Percentiles rank a stretch among this genome's conserved stretches.
Evolutionary conservation across 2,329 filamentous ascomycete genomes (phyloP).

Genomic region (Alternaria rosae): DNA sequence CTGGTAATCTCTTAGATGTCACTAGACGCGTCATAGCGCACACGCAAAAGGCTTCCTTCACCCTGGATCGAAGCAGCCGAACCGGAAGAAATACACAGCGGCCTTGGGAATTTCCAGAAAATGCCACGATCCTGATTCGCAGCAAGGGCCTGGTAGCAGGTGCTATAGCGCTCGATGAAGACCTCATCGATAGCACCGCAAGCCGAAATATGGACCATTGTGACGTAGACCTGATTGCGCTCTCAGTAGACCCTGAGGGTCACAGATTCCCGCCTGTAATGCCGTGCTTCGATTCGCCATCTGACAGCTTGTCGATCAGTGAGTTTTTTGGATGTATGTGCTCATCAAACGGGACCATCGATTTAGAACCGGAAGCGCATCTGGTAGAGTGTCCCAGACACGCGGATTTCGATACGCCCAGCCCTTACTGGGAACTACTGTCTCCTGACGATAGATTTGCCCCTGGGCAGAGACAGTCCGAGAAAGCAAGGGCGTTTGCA

Average conservation of each 20-base stretch:
- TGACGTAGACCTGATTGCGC: background rate
- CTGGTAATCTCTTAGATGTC: background rate
- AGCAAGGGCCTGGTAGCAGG: background rate
- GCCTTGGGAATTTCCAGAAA: background rate
- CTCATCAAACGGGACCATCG: background rate
- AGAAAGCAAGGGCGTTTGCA: background rate
- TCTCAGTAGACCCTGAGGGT: background rate
- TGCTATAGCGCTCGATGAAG: background rate
- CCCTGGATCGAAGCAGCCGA: background rate
- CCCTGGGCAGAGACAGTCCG: background rate
- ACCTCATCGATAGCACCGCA: background rate
- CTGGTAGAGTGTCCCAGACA: background rate
- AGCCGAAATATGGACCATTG: background rate
- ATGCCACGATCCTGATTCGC: background rate
- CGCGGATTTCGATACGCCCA: background rate
- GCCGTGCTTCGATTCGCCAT: background rate
- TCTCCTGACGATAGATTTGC: background rate
- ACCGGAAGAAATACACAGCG: rapidly evolving
- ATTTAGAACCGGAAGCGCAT: background rate
- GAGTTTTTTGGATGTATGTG: background rate
- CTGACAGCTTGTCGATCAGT: background rate
- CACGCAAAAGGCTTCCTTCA: slow-evolving; percentile 1
- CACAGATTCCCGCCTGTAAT: background rate
- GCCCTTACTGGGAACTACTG: background rate
- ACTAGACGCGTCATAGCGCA: background rate